Evolutionary conservation across 2,329 filamentous ascomycete genomes (phyloP).

Genomic region (Alternaria ethzedia): DNA sequence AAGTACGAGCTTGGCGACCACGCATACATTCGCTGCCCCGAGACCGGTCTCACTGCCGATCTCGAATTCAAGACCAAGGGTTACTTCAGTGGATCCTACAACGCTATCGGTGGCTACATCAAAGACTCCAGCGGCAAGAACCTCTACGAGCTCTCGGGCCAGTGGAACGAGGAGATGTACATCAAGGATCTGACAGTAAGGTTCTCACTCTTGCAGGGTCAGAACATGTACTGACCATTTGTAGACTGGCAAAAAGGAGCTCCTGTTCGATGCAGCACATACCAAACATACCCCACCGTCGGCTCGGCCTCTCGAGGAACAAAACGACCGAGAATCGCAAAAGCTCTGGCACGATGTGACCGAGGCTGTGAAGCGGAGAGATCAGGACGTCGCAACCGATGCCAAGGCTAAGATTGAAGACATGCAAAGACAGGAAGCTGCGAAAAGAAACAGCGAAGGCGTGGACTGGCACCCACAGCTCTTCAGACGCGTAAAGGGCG

Average conservation of each 20-base stretch:
- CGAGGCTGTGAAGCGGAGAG: conserved; percentile 79
- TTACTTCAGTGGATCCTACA: conserved; percentile 95
- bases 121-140: conserved; percentile 85
- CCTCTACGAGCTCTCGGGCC: conserved; percentile 85
- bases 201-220: not conserved
- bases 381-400: conserved; percentile 88
- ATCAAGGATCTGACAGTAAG: conserved; percentile 81
- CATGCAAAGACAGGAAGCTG: conserved; percentile 85
- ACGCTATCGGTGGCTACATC: conserved; percentile 90
- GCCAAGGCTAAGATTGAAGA: conserved; percentile 98
- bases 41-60: conserved; percentile 84
- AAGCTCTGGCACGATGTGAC: conserved; percentile 83
- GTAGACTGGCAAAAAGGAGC: conserved; percentile 85
- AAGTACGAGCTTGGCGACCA: conserved; percentile 98
- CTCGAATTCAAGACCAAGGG: conserved; percentile 99
- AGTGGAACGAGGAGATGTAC: conserved; percentile 95
- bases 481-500: conserved; percentile 77
- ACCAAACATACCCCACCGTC: conserved; percentile 77
- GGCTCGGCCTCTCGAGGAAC: conserved; percentile 80
- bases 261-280: conserved; percentile 85
- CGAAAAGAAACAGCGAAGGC: conserved; percentile 76
- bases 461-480: conserved; percentile 87
- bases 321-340: conserved; percentile 89
- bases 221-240: conserved; percentile 5
- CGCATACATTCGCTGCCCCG: conserved; percentile 89